Percentiles rank a stretch among this genome's conserved stretches.
Conservation (phyloP, 2,329 filamentous ascomycete species). For the Rhinocladiella mackenziei region DNA sequence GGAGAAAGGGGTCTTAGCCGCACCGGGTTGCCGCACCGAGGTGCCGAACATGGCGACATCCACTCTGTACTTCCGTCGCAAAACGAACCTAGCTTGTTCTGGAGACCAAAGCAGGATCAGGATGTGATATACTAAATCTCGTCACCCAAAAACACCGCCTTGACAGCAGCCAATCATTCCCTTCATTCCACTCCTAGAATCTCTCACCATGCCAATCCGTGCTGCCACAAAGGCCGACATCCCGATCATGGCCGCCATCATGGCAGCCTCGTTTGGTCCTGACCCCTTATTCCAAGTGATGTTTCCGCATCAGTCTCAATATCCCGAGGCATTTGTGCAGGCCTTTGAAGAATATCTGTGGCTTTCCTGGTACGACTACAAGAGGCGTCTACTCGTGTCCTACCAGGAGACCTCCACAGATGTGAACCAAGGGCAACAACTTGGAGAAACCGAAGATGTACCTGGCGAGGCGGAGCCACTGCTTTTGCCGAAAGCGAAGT, state of each 20-base stretch:
- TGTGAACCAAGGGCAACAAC: not conserved
- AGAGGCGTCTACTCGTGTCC: conserved; percentile 12
- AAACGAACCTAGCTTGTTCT: too few relatives aligned
- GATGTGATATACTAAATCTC: too few relatives aligned
- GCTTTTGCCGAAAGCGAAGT: conserved; percentile 1
- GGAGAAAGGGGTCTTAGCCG: too few relatives aligned
- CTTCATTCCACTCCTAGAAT: too few relatives aligned
- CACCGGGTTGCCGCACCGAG: too few relatives aligned
- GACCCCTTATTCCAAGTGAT: conserved; percentile 10
- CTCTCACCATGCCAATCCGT: conserved; percentile 18
- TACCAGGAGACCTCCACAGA: conserved; percentile 1
- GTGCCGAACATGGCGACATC: too few relatives aligned
- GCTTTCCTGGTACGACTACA: conserved; percentile 16
- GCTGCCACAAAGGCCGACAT: conserved; percentile 14
- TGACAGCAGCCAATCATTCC: too few relatives aligned
- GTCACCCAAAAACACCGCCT: too few relatives aligned
- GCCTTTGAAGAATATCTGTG: conserved; percentile 9
- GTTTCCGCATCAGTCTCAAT: conserved; percentile 13
- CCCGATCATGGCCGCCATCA: conserved; percentile 16
- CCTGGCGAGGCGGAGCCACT: not conserved
- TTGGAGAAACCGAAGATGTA: too few relatives aligned
- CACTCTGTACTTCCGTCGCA: too few relatives aligned
- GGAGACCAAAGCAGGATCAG: too few relatives aligned
- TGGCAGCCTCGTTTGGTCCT: conserved; percentile 11
- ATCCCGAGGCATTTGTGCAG: conserved; percentile 9